phyloP scores from a whole-genome alignment of 2,329 filamentous ascomycete genomes.

The Basipetospora chlamydospora region DNA sequence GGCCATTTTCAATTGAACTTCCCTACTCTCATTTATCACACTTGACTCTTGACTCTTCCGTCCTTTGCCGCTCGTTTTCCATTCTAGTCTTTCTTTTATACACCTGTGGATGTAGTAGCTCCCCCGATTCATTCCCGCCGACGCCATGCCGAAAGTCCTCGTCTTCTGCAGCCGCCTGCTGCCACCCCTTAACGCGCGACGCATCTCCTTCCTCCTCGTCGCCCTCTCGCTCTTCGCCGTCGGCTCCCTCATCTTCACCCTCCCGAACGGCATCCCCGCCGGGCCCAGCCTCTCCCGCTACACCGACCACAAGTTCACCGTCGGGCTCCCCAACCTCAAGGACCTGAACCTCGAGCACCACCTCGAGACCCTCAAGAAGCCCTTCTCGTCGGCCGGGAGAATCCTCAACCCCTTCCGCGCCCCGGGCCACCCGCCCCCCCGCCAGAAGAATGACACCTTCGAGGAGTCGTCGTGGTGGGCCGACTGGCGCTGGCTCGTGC shows the following conservation, averaged over 20 bases:
- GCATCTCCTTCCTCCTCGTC: conserved; percentile 35
- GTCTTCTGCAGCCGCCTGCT: conserved; percentile 31
- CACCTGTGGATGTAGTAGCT: too few species aligned
- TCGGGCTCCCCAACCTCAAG: conserved; percentile 28
- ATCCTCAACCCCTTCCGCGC: conserved; percentile 53
- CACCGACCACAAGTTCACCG: conserved; percentile 33
- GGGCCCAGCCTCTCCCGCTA: conserved; percentile 33
- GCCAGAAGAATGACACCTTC: conserved; percentile 64
- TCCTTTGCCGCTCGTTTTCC: not conserved
- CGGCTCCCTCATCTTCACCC: conserved; percentile 35
- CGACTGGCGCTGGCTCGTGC: conserved; percentile 74
- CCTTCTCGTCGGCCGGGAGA: conserved; percentile 28
- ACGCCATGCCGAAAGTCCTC: conserved; percentile 25
- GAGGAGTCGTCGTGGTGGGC: conserved; percentile 73
- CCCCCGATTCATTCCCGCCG: too few species aligned
- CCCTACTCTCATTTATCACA: too few species aligned
- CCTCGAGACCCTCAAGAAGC: conserved; percentile 17
- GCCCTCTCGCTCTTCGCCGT: conserved; percentile 37
- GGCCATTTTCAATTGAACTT: too few species aligned
- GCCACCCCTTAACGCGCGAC: conserved; percentile 35
- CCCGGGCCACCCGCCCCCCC: conserved; percentile 55
- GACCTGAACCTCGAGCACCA: too few species aligned
- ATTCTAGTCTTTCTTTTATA: too few species aligned
- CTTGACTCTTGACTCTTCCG: too few species aligned
- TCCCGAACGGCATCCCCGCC: conserved; percentile 32